Evolutionary conservation across 306 rosid species (phyloP), one percentile per base, ranked within the genome.

Genomic region (Vigna mungo): DNA sequence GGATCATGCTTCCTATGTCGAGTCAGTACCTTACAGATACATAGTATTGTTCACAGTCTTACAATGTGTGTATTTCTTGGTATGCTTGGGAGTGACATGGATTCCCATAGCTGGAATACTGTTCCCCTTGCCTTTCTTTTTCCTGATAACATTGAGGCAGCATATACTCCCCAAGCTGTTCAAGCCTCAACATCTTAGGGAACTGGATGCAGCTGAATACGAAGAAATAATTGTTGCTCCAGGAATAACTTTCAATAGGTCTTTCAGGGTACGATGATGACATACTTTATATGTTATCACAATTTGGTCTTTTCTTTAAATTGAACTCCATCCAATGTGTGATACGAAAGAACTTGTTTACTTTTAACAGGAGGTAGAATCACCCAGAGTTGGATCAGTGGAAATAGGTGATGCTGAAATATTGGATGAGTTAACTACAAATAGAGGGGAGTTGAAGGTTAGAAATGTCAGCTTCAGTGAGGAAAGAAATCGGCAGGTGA

Each of bases 81-180:
- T 85, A 71, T 92, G 97, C 69, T 82, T 77, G 39, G 86, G 86
- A 82, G 83, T 82, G 68, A 82, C 91, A 43, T 90, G 96, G 97
- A 89, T 93, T 81, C 97, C 97, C 4, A 78, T 93, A 46, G 97
- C 96, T 53, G 97, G 97, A 74, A 88, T 90, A 71, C 65, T 93
- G 80, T 93, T 93, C 81, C 97, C 96, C 16, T 70, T 89, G 82
- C 97, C 93, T 17, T 93, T 90, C 87, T 90, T 93, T 86, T 72
- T 89, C 55, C 83, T 93, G 67, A 82, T 90, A 74, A 71, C 84
- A 60, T 66, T 93, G 81, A 87, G 97, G 83, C 94, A 90, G 65
- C 75, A 85, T 58, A 18, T 93, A 49, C 96, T 93, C 61, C 97
- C 96, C 60, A 89, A 85, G 85, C 48, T 90, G 39, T 85, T 93